A percentile compares a stretch with the other conserved stretches of the same genome.
phyloP scores from a whole-genome alignment of 2,329 filamentous ascomycete species.

The Keithomyces neogunnii region DNA sequence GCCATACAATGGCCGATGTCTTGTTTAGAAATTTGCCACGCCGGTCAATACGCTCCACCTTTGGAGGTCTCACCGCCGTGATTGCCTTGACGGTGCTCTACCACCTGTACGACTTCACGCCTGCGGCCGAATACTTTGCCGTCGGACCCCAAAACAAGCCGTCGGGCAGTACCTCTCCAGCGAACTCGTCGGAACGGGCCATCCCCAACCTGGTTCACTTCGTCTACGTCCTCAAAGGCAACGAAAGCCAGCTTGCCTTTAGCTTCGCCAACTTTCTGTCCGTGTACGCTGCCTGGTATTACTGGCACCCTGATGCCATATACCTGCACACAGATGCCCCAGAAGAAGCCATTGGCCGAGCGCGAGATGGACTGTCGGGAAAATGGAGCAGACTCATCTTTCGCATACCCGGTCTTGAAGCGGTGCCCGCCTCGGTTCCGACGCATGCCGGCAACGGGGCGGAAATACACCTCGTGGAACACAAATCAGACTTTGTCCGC shows the following conservation, averaged over 20 bases:
- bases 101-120: no score
- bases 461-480: conserved; percentile 9
- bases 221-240: conserved; percentile 13
- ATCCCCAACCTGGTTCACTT: conserved; percentile 19
- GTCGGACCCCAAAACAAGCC: no score
- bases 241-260: conserved; percentile 10
- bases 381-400: conserved; percentile 12
- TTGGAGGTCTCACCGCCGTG: no score
- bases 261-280: conserved; percentile 15
- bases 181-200: background rate
- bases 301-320: conserved; percentile 13
- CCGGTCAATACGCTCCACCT: no score
- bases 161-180: no score
- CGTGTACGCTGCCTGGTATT: conserved; percentile 12
- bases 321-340: conserved; percentile 17
- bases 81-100: no score
- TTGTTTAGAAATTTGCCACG: no score
- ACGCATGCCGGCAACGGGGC: conserved; percentile 8
- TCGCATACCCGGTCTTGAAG: background rate
- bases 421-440: conserved; percentile 4
- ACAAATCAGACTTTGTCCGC: conserved; percentile 16
- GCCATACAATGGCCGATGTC: no score
- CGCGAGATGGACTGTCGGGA: conserved; percentile 4
- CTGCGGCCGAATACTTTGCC: no score
- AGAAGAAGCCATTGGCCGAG: background rate